Evolutionary conservation across 176 grass and related monocot species (phyloP), one percentile per base, ranked within the genome.

Genomic region (Triticum dicoccoides): DNA sequence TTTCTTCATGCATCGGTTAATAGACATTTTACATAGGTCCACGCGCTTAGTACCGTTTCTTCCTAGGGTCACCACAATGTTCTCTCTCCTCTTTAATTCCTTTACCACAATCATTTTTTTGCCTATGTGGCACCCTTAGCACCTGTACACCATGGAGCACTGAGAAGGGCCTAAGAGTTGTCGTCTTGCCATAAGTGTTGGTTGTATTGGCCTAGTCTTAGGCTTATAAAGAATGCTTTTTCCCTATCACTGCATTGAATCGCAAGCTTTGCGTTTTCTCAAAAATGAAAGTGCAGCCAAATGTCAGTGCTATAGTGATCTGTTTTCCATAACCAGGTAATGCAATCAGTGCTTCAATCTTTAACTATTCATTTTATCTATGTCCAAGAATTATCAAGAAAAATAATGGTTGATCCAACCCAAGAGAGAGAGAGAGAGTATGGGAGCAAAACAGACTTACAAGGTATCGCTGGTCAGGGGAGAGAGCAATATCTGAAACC

Each of bases 401-500:
- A 24, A 75, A 21, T 51, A 8, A 18, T 49, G 69, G 54, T 14
- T 65, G 42, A 85, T 64, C 38, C 58, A 89, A 58, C 47, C 4
- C 32, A 89, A 56, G 70, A 47, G 17, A 74, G 15, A 32, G 30
- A 32, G 32, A 32, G 32, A 73, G 0, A 39, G 25, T 41, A 61
- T 42, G 21, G 67, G 42, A 69, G 17, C 8, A 74, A 5, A 37
- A 67, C 9, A 61, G 33, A 67, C 93, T 92, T 80, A 98, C 95
- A 90, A 98, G 93, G 77, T 82, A 90, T 11, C 32, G 77, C 73
- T 90, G 89, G 79, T 94, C 93, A 66, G 93, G 91, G 59, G 93
- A 98, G 63, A 95, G 93, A 84, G 93, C 83, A 51, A 94, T 94
- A 58, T 95, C 96, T 11, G 96, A 95, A 63, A 98, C 86, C 4